Evolutionary conservation across 306 rosid genomes (phyloP), one percentile per base, ranked within the genome.

Genomic region (Erythrophleum fordii): DNA sequence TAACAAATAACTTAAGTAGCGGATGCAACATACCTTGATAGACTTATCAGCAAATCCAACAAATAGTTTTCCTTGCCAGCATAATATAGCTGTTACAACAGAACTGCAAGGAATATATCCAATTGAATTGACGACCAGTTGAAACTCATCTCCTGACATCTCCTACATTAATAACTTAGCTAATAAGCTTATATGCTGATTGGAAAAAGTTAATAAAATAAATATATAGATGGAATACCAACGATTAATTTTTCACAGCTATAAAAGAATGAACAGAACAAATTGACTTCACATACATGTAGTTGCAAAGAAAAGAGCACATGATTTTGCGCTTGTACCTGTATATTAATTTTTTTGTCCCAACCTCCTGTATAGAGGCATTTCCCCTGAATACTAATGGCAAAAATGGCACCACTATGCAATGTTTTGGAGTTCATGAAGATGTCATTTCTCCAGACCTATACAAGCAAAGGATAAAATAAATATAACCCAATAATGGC

Each of bases 361-460:
- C 95, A 73, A 31, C 99, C 97, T 53, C 98, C 99, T 12, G 95
- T 91, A 87, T 85, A 86, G n/a, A 95, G 92, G 85, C 87, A 85
- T 73, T 86, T 88, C 13, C 91, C 95, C 64, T 85, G 86, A 89
- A 90, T 77, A 59, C 86, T 81, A 81, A 71, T 77, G 17, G 97
- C 89, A 84, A 91, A 90, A 67, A 90, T 86, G 35, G 97, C 89
- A 79, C 97, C 95, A 53, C 80, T 79, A 65, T 95, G 97, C 87
- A 90, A 52, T 76, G 81, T 69, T 76, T 89, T 73, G 62, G 91
- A 77, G 68, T 72, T 87, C 92, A 86, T 85, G 74, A 88, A 86
- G 73, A 82, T 85, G 25, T 89, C 99, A 10, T 95, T 90, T 81
- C 87, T 90, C 99, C 99, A 95, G 66, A 93, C 91, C 99, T 95